These are phyloP conservation scores for Puccinia coronata DNA, from an alignment of 1,284 basidiomycete genomes.

Conservation along the genomic window DNA sequence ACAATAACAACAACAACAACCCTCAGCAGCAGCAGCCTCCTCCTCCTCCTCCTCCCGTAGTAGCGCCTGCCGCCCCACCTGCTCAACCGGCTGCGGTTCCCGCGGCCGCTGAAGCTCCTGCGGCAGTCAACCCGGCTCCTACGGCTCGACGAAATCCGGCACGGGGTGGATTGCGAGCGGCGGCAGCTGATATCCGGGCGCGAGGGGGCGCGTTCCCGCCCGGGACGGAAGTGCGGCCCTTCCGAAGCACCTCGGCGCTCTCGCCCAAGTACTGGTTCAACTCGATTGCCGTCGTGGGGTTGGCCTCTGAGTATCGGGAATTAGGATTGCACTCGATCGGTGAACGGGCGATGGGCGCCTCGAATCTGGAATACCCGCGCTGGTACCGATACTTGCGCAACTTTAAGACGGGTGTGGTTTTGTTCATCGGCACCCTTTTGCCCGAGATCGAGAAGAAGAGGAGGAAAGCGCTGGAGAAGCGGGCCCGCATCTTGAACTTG, in stretches of 20 bases:
- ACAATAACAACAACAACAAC: no score
- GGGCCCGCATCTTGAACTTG: conserved; percentile 54
- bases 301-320: conserved; percentile 55
- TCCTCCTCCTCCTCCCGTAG: conserved; percentile 8
- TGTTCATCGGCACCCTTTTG: conserved; percentile 56
- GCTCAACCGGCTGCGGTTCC: conserved; percentile 21
- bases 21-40: no score
- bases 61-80: not conserved
- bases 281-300: conserved; percentile 54
- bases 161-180: conserved; percentile 41
- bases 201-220: conserved; percentile 47
- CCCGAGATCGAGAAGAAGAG: conserved; percentile 56
- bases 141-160: conserved; percentile 12
- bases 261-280: conserved; percentile 57
- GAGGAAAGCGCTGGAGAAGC: conserved; percentile 55
- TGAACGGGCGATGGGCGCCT: conserved; percentile 30
- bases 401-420: conserved; percentile 51
- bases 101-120: conserved; percentile 2
- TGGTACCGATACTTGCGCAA: conserved; percentile 49
- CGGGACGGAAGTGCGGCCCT: conserved; percentile 47
- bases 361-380: conserved; percentile 50
- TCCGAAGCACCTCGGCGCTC: conserved; percentile 50
- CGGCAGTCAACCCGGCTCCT: conserved; percentile 6
- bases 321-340: conserved; percentile 54
- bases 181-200: conserved; percentile 50